Conservation (phyloP, 2,329 filamentous ascomycete species). For the Pezicula carpinea region DNA sequence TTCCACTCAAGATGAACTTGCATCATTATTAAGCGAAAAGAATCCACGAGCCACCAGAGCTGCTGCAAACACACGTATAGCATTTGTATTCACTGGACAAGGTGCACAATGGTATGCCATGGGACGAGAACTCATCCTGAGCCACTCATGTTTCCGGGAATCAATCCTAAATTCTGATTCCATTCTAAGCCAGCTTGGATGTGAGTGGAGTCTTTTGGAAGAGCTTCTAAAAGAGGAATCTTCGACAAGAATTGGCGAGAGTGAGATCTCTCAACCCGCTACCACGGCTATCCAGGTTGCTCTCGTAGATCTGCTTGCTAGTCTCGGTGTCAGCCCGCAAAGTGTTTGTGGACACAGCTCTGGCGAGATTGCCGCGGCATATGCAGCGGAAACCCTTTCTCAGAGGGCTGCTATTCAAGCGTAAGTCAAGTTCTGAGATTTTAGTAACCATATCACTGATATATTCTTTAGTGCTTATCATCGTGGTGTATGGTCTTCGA, state of each 20-base stretch:
- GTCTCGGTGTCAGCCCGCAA: conserved; percentile 33
- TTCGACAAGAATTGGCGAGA: conserved; percentile 3
- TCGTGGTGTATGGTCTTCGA: conserved; percentile 26
- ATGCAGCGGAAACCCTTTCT: conserved; percentile 30
- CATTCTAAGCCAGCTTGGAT: conserved; percentile 6
- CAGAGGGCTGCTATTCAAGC: conserved; percentile 31
- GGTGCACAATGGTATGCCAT: conserved; percentile 12
- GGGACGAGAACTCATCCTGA: conserved; percentile 10
- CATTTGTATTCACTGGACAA: conserved; percentile 11
- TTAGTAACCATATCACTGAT: no score
- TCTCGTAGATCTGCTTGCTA: conserved; percentile 36
- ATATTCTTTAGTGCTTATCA: conserved; percentile 30
- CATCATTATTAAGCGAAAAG: not conserved
- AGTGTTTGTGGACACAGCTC: conserved; percentile 38
- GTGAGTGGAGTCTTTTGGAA: conserved; percentile 9
- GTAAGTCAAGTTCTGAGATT: conserved; percentile 12
- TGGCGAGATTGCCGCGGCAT: conserved; percentile 43
- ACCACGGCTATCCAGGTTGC: conserved; percentile 41
- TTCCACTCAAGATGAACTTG: conserved; percentile 3
- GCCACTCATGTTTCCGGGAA: not conserved
- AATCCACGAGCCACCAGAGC: conserved; percentile 1
- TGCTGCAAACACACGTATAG: not conserved
- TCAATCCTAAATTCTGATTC: conserved; percentile 1
- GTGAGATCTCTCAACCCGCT: conserved; percentile 33
- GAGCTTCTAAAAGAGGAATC: conserved; percentile 19